phyloP scores from a whole-genome alignment of 1,139 yeast genomes.

The Suhomyces anneliseae region DNA sequence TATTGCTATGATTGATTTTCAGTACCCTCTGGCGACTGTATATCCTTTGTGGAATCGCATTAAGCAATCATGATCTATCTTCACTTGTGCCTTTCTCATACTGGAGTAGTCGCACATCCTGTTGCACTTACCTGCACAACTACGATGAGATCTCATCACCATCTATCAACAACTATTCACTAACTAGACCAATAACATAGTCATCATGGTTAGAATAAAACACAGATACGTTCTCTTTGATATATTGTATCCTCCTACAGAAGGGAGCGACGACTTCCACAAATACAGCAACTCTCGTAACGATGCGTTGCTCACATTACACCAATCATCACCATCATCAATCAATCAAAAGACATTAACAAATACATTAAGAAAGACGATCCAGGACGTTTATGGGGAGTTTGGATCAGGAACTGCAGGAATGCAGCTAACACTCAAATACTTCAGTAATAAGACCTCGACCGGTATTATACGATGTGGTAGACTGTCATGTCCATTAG shows the following conservation, averaged over 20 bases:
- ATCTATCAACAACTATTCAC: neutral
- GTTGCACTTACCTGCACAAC: neutral
- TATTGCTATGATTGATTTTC: too few relatives aligned
- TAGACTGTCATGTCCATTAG: constrained; percentile 59
- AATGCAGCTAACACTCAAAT: constrained; percentile 64
- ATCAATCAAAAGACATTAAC: constrained; percentile 49
- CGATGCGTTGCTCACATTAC: constrained; percentile 46
- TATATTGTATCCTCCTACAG: constrained; percentile 59
- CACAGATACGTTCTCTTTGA: constrained; percentile 83
- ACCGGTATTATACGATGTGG: constrained; percentile 83
- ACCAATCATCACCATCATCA: constrained; percentile 47
- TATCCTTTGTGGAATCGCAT: too few relatives aligned
- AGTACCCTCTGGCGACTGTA: too few relatives aligned
- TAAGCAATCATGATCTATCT: neutral
- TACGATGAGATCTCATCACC: neutral
- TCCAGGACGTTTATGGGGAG: constrained; percentile 72
- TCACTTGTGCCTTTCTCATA: neutral
- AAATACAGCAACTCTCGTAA: constrained; percentile 29
- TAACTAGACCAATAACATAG: neutral
- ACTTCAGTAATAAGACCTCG: constrained; percentile 78
- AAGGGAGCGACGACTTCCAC: constrained; percentile 17
- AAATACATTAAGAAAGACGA: constrained; percentile 51
- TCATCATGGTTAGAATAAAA: constrained; percentile 79
- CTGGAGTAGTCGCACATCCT: neutral
- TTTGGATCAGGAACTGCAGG: constrained; percentile 70